Evolutionary conservation across 2,329 filamentous ascomycete species (phyloP).

Genomic region (Phyllosticta citrichinensis): DNA sequence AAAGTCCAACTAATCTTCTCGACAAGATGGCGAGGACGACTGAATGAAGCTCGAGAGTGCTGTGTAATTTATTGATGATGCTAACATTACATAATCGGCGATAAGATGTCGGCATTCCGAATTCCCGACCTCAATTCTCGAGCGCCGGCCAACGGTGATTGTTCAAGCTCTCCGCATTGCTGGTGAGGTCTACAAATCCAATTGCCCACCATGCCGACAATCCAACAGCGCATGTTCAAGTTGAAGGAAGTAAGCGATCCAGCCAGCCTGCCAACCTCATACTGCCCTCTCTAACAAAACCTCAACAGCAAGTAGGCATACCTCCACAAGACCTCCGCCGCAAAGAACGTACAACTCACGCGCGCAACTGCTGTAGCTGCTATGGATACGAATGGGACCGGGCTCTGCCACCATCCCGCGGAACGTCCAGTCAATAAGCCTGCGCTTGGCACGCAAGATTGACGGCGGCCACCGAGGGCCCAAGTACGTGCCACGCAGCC

Average conservation of each 20-base stretch:
- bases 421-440: constrained; percentile 62
- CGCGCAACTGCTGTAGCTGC: constrained; percentile 45
- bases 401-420: constrained; percentile 74
- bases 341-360: background rate
- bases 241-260: constrained; percentile 49
- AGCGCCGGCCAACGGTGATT: constrained; percentile 1
- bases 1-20: background rate
- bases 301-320: constrained; percentile 3
- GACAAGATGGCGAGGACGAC: background rate
- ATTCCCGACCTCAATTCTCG: constrained; percentile 8
- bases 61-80: background rate
- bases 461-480: constrained; percentile 62
- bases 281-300: background rate
- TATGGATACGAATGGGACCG: constrained; percentile 66
- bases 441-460: constrained; percentile 57
- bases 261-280: background rate
- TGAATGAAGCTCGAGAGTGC: background rate
- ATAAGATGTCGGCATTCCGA: constrained; percentile 9
- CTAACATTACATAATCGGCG: background rate
- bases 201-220: constrained; percentile 37
- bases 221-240: constrained; percentile 63
- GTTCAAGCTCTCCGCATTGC: background rate
- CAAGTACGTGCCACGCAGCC: constrained; percentile 38
- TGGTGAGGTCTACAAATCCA: constrained; percentile 2
- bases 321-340: background rate